These are phyloP conservation scores for Hydnomerulius pinastri DNA, from an alignment of 768 basidiomycete genomes.

Conservation along the genomic window DNA sequence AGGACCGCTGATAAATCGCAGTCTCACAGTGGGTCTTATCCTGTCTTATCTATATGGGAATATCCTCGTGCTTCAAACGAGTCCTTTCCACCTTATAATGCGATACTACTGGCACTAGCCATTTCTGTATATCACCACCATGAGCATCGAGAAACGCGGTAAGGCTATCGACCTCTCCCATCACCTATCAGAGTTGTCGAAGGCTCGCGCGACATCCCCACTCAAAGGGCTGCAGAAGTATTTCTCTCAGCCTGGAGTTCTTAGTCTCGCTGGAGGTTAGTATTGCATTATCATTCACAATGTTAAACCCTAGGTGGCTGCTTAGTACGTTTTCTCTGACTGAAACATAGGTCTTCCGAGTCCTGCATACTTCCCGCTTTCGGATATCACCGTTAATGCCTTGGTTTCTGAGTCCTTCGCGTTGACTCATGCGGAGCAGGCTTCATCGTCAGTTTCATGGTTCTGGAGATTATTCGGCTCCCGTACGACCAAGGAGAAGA, in stretches of 20 bases:
- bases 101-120: background rate
- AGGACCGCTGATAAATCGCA: no score
- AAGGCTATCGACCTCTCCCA: conserved; percentile 70
- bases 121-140: conserved; percentile 2
- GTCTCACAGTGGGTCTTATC: no score
- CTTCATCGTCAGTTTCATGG: conserved; percentile 49
- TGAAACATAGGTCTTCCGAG: conserved; percentile 55
- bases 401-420: conserved; percentile 54
- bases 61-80: no score
- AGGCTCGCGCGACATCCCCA: conserved; percentile 51
- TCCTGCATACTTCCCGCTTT: conserved; percentile 72
- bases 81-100: no score
- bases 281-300: conserved; percentile 1
- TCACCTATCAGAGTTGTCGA: conserved; percentile 62
- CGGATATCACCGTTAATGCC: conserved; percentile 55
- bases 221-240: conserved; percentile 71
- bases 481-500: conserved; percentile 40
- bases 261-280: conserved; percentile 71
- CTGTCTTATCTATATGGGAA: no score
- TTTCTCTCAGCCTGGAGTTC: conserved; percentile 50
- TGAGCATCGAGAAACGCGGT: conserved; percentile 36
- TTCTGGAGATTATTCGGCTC: conserved; percentile 55
- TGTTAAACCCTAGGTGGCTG: background rate
- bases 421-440: conserved; percentile 24
- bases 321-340: background rate